phyloP scores from a whole-genome alignment of 1,139 yeast species.

The Nakaseomyces delphensis region DNA sequence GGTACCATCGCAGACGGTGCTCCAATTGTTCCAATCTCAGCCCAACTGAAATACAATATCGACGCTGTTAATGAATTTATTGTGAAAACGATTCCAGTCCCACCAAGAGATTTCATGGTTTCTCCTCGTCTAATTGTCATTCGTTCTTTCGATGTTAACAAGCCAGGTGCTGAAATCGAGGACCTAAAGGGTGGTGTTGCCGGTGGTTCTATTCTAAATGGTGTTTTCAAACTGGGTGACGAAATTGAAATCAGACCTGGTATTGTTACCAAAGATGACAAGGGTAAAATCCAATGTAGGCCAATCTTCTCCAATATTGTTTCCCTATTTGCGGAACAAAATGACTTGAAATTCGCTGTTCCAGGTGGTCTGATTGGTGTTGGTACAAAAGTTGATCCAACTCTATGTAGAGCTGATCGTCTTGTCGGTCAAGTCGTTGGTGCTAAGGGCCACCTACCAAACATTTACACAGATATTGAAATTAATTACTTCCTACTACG shows the following conservation, averaged over 20 bases:
- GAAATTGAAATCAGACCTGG: conserved; percentile 99
- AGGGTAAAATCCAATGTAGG: conserved; percentile 87
- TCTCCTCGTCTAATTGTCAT: conserved; percentile 94
- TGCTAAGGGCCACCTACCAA: conserved; percentile 90
- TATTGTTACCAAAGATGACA: conserved; percentile 90
- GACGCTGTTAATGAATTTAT: conserved; percentile 97
- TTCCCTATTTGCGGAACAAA: conserved; percentile 93
- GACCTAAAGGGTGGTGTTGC: conserved; percentile 99
- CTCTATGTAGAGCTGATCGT: conserved; percentile 98
- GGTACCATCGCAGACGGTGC: conserved; percentile 99
- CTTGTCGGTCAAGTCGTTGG: conserved; percentile 99
- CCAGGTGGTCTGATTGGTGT: conserved; percentile 99
- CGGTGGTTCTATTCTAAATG: conserved; percentile 95
- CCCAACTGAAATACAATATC: conserved; percentile 95
- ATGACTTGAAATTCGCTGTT: conserved; percentile 95
- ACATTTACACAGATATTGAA: conserved; percentile 93
- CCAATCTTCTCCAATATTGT: conserved; percentile 93
- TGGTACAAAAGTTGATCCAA: conserved; percentile 98
- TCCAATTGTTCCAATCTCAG: conserved; percentile 97
- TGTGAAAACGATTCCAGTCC: conserved; percentile 92
- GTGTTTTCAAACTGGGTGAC: conserved; percentile 95
- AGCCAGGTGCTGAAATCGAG: conserved; percentile 96
- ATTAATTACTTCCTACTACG: conserved; percentile 94
- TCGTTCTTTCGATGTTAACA: conserved; percentile 97
- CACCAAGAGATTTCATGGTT: conserved; percentile 87